Percentiles rank a stretch among this genome's conserved stretches.
Evolutionary conservation across 371 early-diverging fungal genomes (phyloP).

Genomic region (Lichtheimia hyalospora): DNA sequence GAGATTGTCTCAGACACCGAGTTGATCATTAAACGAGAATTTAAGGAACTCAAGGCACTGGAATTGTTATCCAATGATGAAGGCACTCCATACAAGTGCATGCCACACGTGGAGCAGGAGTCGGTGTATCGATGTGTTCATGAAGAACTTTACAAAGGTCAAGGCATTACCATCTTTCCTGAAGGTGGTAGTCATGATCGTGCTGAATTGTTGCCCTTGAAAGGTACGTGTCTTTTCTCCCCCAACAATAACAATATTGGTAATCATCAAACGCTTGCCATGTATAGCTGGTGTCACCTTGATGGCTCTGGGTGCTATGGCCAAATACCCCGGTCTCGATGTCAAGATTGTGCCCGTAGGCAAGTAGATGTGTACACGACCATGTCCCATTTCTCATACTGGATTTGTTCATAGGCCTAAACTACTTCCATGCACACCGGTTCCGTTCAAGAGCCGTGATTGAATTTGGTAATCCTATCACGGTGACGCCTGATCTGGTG

Average conservation of each 20-base stretch:
- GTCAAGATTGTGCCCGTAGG: constrained; percentile 93
- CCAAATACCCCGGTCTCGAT: constrained; percentile 80
- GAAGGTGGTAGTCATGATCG: constrained; percentile 98
- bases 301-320: constrained; percentile 97
- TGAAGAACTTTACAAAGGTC: constrained; percentile 73
- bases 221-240: constrained; percentile 51
- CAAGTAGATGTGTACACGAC: constrained; percentile 12
- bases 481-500: constrained; percentile 76
- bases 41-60: constrained; percentile 68
- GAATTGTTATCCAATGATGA: constrained; percentile 56
- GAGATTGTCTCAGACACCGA: constrained; percentile 81
- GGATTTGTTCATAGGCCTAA: constrained; percentile 55
- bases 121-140: constrained; percentile 84
- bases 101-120: constrained; percentile 89
- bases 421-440: constrained; percentile 95
- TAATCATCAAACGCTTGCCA: not conserved
- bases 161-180: constrained; percentile 96
- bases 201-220: constrained; percentile 91
- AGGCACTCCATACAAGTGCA: constrained; percentile 73
- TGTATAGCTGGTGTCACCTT: constrained; percentile 74
- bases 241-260: not conserved
- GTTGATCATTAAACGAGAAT: constrained; percentile 56
- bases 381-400: too few relatives aligned
- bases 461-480: constrained; percentile 93
- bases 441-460: constrained; percentile 96